Evolutionary conservation across 768 basidiomycete genomes (phyloP), one percentile per base, ranked within the genome.

Genomic region (Amyloporia xantha): DNA sequence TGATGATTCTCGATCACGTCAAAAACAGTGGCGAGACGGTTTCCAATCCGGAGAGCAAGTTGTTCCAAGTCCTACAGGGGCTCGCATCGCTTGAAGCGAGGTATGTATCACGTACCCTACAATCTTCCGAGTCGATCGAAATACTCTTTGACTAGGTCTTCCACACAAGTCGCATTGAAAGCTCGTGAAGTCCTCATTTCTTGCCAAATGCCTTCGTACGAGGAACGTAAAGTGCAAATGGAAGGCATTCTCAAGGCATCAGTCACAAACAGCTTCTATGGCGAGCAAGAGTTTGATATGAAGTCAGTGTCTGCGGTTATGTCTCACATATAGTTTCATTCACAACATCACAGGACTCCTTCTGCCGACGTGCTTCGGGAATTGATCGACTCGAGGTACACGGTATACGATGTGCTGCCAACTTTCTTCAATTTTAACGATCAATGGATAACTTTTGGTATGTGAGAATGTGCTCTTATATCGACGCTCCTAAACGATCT

Each of bases 141-240:
- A n/a, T n/a, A n/a, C n/a, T n/a, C n/a, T 30, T 28, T 48, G 30
- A 13, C 39, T 56, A 90, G 87, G 61, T 91, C 91, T 5, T 95
- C 94, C n/a, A 89, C 82, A 25, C 75, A 84, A 48, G 94, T 98
- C 28, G 79, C 94, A 2, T 69, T 99, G 54, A 97, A 95, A 68
- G 96, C 96, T 36, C 88, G 96, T 40, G 96, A 99, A 71, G 96
- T 96, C 5, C 77, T 98, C 41, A 98, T 99, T 60, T 77, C 91
- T 26, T 91, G 90, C 41, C 91, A 95, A 65, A 87, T 99, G 80
- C 96, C 96, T 4, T 95, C 93, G 12, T 95, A 91, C 62, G 93
- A 97, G 61, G 96, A 98, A 66, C 86, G 96, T 50, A 73, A 84
- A 36, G 72, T 81, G 23, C 96, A 99, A 66, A 95, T 99, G 89